Evolutionary conservation across 805 yeast species (phyloP).

Genomic region (Isabelozyma gotoi): DNA sequence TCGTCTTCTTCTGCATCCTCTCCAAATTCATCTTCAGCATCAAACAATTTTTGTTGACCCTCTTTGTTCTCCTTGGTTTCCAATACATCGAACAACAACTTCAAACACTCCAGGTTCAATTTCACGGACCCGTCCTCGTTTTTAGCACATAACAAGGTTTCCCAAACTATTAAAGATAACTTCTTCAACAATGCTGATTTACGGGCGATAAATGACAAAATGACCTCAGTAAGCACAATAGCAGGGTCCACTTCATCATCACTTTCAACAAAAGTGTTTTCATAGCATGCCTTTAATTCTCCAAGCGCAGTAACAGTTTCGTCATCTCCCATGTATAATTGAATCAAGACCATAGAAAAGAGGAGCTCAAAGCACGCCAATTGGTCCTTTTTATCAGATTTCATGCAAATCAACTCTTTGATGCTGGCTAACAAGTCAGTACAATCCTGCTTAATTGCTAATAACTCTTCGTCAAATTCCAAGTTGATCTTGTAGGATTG

Average conservation of each 20-base stretch:
- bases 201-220: conserved; percentile 44
- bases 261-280: conserved; percentile 36
- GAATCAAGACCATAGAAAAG: conserved; percentile 73
- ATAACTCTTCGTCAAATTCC: conserved; percentile 61
- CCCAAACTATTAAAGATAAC: conserved; percentile 41
- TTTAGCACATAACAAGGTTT: conserved; percentile 32
- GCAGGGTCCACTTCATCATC: conserved; percentile 30
- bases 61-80: conserved; percentile 71
- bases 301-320: conserved; percentile 75
- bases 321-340: conserved; percentile 71
- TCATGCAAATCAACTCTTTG: conserved; percentile 12
- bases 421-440: conserved; percentile 42
- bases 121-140: conserved; percentile 23
- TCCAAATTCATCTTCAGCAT: conserved; percentile 46
- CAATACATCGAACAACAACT: conserved; percentile 36
- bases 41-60: conserved; percentile 77
- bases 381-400: conserved; percentile 37
- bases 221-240: conserved; percentile 41
- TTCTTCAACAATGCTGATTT: conserved; percentile 37
- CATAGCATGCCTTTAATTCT: conserved; percentile 67
- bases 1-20: conserved; percentile 22
- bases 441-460: conserved; percentile 47
- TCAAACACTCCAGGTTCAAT: conserved; percentile 31
- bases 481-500: conserved; percentile 18
- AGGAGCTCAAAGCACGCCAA: conserved; percentile 71